Conservation (phyloP, 257 asterid genomes). For the Schizonepeta tenuifolia region DNA sequence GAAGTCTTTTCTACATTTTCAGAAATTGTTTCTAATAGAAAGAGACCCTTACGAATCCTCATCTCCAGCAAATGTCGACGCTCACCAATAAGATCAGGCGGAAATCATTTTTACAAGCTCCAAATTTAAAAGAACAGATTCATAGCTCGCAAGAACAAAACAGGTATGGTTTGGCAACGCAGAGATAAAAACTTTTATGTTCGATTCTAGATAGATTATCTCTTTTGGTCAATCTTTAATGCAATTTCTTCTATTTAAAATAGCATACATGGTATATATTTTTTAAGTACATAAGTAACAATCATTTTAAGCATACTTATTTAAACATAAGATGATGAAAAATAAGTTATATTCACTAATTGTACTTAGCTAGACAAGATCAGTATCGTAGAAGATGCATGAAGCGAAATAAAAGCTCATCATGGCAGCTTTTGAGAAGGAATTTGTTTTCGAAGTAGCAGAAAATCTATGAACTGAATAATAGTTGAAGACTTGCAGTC, state of each 20-base stretch:
- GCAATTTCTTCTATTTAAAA: background rate
- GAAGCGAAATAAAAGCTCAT: background rate
- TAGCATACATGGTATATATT: background rate
- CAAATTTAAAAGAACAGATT: background rate
- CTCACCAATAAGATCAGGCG: too few relatives aligned
- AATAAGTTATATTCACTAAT: too few relatives aligned
- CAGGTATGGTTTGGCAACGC: background rate
- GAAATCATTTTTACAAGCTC: background rate
- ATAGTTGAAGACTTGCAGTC: background rate
- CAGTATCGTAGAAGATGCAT: too few relatives aligned
- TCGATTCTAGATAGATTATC: background rate
- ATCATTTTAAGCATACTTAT: background rate
- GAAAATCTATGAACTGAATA: background rate
- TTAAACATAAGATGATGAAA: too few relatives aligned
- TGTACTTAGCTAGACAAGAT: too few relatives aligned
- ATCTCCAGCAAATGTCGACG: background rate
- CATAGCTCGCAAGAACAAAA: background rate
- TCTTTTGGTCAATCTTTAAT: background rate
- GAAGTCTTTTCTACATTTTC: too few relatives aligned
- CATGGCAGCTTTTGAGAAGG: conserved; percentile 2
- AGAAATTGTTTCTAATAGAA: too few relatives aligned
- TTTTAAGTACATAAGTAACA: background rate
- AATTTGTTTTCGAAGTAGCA: background rate
- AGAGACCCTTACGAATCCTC: background rate
- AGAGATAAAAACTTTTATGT: background rate